A percentile compares a stretch with the other conserved stretches of the same genome.
Conservation (phyloP, 495 filamentous ascomycete species). For the Penicillium alfredii region DNA sequence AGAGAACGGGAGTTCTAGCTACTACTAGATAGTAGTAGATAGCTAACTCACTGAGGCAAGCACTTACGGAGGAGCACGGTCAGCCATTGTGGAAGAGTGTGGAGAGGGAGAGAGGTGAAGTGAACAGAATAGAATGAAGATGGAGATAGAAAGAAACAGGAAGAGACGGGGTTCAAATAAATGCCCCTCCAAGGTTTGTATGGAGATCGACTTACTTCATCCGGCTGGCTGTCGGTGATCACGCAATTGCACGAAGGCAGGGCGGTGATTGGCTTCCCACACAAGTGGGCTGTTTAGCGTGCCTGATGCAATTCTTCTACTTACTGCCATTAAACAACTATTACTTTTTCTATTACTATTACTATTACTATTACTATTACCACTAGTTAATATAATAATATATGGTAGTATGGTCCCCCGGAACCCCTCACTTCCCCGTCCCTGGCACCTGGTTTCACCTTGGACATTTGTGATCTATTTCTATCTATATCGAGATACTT, state of each 20-base stretch:
- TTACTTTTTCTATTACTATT: too few species aligned
- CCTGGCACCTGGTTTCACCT: too few species aligned
- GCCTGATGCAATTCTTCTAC: conserved; percentile 12
- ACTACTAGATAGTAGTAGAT: too few species aligned
- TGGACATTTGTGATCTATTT: too few species aligned
- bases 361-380: too few species aligned
- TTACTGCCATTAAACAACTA: too few species aligned
- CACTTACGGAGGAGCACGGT: conserved; percentile 47
- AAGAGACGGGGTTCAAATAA: conserved; percentile 22
- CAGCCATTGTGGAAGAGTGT: conserved; percentile 50
- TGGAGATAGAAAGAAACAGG: conserved; percentile 7
- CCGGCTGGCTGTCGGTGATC: conserved; percentile 20
- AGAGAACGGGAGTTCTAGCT: too few species aligned
- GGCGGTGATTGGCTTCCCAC: conserved; percentile 17
- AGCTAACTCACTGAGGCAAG: neutral
- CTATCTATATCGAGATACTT: too few species aligned
- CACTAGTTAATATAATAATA: too few species aligned
- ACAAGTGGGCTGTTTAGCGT: conserved; percentile 28
- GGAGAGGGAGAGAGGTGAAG: conserved; percentile 2
- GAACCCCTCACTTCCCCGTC: too few species aligned
- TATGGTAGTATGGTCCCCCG: too few species aligned
- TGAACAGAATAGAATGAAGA: neutral
- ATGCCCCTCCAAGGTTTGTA: conserved; percentile 16
- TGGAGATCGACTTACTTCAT: conserved; percentile 20
- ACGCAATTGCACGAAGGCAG: conserved; percentile 40